Percentiles rank a stretch among this genome's conserved stretches.
Evolutionary conservation across 352 stramenopile genomes (phyloP).

Genomic region (Globisporangium uncinulatum): DNA sequence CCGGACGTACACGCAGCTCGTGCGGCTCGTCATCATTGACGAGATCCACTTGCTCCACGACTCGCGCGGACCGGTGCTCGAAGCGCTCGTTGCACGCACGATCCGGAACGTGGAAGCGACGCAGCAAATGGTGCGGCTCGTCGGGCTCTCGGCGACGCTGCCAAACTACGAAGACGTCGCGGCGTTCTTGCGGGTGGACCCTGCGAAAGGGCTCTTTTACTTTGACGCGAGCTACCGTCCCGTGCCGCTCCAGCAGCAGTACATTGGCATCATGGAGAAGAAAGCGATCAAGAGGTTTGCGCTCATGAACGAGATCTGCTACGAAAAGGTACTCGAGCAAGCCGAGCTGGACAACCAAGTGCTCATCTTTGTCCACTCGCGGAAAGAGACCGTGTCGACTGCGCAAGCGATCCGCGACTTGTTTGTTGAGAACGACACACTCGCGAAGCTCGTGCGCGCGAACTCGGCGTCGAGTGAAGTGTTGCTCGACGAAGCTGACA

Average conservation of each 20-base stretch:
- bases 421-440: conserved; percentile 94
- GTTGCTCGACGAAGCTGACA: conserved; percentile 90
- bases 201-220: conserved; percentile 98
- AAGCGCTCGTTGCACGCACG: conserved; percentile 96
- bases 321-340: conserved; percentile 97
- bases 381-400: conserved; percentile 97
- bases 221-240: conserved; percentile 99
- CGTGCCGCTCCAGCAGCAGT: conserved; percentile 99
- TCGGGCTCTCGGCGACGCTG: conserved; percentile 98
- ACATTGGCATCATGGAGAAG: conserved; percentile 99
- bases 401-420: conserved; percentile 95
- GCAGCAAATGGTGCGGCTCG: conserved; percentile 95
- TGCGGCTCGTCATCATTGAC: conserved; percentile 98
- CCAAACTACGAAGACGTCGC: conserved; percentile 99
- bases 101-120: conserved; percentile 98
- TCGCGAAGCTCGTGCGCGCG: conserved; percentile 88
- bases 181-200: conserved; percentile 97
- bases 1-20: conserved; percentile 94
- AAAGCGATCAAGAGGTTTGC: conserved; percentile 98
- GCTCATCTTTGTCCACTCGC: conserved; percentile 99
- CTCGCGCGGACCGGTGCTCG: conserved; percentile 96
- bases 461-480: conserved; percentile 89
- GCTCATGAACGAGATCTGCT: conserved; percentile 99
- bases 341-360: conserved; percentile 95
- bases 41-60: conserved; percentile 99